Conservation (phyloP, 78 protist genomes). For the Thecamonas trahens region DNA sequence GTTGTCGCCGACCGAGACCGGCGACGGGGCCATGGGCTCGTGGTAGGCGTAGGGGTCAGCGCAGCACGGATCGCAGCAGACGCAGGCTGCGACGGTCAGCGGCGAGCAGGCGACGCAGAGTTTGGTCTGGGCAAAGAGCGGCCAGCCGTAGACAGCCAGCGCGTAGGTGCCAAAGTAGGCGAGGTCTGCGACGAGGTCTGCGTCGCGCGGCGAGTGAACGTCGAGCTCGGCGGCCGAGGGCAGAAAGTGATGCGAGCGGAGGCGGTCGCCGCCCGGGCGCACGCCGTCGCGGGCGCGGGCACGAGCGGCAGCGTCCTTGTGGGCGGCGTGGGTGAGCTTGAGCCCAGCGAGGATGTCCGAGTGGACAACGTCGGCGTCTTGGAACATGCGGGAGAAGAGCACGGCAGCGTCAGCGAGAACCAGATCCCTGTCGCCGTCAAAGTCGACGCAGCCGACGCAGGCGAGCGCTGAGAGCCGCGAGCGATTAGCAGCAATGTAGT, state of each 20-base stretch:
- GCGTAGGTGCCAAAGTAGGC: not conserved
- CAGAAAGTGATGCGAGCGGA: too few species aligned
- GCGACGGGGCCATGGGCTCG: not conserved
- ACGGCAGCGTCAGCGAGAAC: too few species aligned
- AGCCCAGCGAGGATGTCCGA: slow-evolving; percentile 11
- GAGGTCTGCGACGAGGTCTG: not conserved
- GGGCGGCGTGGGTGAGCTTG: not conserved
- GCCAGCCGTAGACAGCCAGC: slow-evolving; percentile 20
- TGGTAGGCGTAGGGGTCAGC: not conserved
- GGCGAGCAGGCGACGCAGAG: not conserved
- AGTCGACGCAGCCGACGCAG: too few species aligned
- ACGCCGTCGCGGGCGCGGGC: not conserved
- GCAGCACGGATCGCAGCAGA: not conserved
- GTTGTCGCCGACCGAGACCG: not conserved
- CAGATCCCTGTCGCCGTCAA: too few species aligned
- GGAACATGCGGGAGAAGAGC: not conserved
- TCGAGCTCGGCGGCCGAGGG: not conserved
- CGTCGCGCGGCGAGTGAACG: not conserved
- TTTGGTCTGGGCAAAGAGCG: not conserved
- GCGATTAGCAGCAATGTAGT: too few species aligned
- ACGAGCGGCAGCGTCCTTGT: not conserved
- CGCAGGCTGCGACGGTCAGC: not conserved
- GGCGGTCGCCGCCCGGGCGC: too few species aligned
- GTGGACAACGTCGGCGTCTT: not conserved
- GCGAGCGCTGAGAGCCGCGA: too few species aligned